Evolutionary conservation across 495 filamentous ascomycete genomes (phyloP).

Genomic region (Neurospora cerealis): DNA sequence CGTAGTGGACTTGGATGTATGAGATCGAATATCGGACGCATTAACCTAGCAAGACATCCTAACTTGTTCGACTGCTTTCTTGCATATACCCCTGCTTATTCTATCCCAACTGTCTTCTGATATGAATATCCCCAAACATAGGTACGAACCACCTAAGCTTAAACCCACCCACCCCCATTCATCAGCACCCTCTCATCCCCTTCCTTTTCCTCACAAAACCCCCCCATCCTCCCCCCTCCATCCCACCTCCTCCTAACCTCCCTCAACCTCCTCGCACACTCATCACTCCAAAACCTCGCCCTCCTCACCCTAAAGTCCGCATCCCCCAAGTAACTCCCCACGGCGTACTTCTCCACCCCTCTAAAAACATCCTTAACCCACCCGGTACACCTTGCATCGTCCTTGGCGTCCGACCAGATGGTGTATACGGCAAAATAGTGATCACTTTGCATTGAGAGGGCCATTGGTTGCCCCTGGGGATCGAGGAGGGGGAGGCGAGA

Average conservation of each 20-base stretch:
- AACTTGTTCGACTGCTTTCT: too few species aligned
- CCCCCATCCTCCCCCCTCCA: conserved; percentile 29
- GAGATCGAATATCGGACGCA: too few species aligned
- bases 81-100: too few species aligned
- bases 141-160: not conserved
- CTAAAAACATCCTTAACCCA: conserved; percentile 36
- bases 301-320: conserved; percentile 37
- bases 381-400: conserved; percentile 28
- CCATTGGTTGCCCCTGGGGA: conserved; percentile 31
- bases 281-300: conserved; percentile 36
- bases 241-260: conserved; percentile 36
- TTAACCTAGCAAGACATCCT: too few species aligned
- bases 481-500: conserved; percentile 20
- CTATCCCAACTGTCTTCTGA: too few species aligned
- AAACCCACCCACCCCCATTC: not conserved
- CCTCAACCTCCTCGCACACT: conserved; percentile 23
- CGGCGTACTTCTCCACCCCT: conserved; percentile 22
- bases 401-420: conserved; percentile 36
- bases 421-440: conserved; percentile 46
- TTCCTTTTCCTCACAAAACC: conserved; percentile 23
- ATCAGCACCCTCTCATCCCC: not conserved
- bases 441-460: conserved; percentile 40
- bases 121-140: too few species aligned
- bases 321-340: conserved; percentile 44
- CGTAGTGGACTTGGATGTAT: not conserved